Evolutionary conservation across 371 early-diverging fungal genomes (phyloP).

Genomic region (Dichotomocladium elegans): DNA sequence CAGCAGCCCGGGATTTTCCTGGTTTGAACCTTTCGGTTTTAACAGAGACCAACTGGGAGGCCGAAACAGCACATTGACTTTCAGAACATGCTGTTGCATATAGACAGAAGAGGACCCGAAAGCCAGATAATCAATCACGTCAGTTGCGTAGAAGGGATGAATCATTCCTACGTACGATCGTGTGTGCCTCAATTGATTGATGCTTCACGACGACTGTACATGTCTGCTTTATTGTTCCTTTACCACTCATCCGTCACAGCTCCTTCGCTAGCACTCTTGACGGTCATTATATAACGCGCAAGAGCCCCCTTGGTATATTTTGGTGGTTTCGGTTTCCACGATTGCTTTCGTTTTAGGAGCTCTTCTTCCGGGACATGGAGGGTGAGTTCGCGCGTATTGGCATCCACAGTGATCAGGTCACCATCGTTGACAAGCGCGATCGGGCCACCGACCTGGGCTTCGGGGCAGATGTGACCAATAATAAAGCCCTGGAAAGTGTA

Average conservation of each 20-base stretch:
- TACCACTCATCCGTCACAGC: slow-evolving; percentile 72
- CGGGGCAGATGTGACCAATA: slow-evolving; percentile 95
- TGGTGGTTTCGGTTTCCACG: slow-evolving; percentile 77
- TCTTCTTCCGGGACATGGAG: slow-evolving; percentile 73
- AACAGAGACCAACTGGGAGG: too few relatives aligned
- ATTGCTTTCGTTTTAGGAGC: slow-evolving; percentile 56
- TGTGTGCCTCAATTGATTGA: too few relatives aligned
- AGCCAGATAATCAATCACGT: too few relatives aligned
- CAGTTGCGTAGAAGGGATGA: too few relatives aligned
- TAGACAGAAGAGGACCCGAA: too few relatives aligned
- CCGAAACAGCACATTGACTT: too few relatives aligned
- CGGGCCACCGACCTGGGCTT: slow-evolving; percentile 95
- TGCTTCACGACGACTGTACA: too few relatives aligned
- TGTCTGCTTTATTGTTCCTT: neutral
- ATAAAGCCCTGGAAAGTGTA: slow-evolving; percentile 74
- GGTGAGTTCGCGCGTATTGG: slow-evolving; percentile 64
- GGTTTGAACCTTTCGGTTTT: too few relatives aligned
- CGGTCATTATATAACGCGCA: slow-evolving; percentile 83
- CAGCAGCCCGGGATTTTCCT: too few relatives aligned
- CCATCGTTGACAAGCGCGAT: slow-evolving; percentile 86
- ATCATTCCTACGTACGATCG: too few relatives aligned
- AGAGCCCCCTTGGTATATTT: slow-evolving; percentile 85
- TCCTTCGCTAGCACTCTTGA: slow-evolving; percentile 75
- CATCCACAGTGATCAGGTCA: slow-evolving; percentile 85
- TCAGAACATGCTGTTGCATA: too few relatives aligned